Conservation (phyloP, 2,329 filamentous ascomycete species). For the Orbilia brochopaga region DNA sequence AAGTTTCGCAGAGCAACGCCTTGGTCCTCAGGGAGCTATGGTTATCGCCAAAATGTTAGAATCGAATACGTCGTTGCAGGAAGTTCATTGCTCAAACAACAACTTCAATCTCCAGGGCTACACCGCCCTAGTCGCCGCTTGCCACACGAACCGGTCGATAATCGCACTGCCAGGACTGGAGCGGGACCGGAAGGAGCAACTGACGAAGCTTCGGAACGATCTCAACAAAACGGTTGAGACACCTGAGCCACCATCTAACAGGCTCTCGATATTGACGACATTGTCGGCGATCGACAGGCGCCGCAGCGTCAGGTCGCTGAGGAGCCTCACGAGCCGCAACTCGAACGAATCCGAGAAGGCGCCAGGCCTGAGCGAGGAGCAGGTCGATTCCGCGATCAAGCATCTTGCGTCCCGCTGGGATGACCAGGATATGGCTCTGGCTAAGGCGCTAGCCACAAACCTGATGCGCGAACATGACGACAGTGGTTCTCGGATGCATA, state of each 20-base stretch:
- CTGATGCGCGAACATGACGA: conserved; percentile 18
- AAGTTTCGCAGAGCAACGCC: conserved; percentile 64
- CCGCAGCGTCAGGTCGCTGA: conserved; percentile 47
- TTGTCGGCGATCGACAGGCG: conserved; percentile 33
- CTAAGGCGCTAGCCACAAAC: conserved; percentile 29
- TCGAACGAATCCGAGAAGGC: conserved; percentile 49
- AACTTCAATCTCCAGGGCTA: conserved; percentile 74
- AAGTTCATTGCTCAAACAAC: conserved; percentile 75
- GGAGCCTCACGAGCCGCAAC: conserved; percentile 33
- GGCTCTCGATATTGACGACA: conserved; percentile 27
- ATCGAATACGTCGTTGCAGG: conserved; percentile 67
- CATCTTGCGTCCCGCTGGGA: conserved; percentile 42
- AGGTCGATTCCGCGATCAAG: conserved; percentile 42
- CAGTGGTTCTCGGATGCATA: conserved; percentile 38
- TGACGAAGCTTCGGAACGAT: conserved; percentile 60
- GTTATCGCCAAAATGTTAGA: conserved; percentile 72
- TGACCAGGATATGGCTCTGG: conserved; percentile 33
- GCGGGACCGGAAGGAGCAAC: conserved; percentile 67
- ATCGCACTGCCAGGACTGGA: conserved; percentile 69
- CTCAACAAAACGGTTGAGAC: conserved; percentile 51
- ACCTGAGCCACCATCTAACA: conserved; percentile 29
- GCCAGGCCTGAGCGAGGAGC: conserved; percentile 37
- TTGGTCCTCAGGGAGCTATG: conserved; percentile 72
- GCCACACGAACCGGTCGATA: conserved; percentile 70
- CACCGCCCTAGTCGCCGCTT: conserved; percentile 71